phyloP scores from a whole-genome alignment of 352 stramenopile genomes.

The Thalassiosira livingstoniorum region DNA sequence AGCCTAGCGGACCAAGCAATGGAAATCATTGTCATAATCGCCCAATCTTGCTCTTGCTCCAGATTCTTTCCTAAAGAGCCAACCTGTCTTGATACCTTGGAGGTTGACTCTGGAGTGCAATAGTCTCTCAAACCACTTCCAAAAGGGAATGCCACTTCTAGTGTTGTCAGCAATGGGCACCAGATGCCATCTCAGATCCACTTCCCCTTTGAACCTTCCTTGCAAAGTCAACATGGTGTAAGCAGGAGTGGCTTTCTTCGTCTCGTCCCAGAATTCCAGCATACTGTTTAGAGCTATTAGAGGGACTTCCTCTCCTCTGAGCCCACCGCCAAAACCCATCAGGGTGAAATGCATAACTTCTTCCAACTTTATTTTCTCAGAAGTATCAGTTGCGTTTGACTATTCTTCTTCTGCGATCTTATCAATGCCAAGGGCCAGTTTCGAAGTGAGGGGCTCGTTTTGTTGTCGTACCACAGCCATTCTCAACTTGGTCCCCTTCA shows the following conservation, averaged over 20 bases:
- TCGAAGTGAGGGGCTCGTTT: background rate
- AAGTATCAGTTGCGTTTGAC: background rate
- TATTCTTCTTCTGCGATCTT: conserved; percentile 4
- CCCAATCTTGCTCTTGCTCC: too few species aligned
- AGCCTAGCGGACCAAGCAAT: too few species aligned
- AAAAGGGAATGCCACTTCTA: conserved; percentile 8
- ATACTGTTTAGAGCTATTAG: conserved; percentile 21
- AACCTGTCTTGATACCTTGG: conserved; percentile 2
- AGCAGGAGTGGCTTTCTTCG: background rate
- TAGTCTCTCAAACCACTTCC: conserved; percentile 17
- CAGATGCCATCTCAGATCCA: conserved; percentile 35
- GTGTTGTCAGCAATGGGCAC: conserved; percentile 27
- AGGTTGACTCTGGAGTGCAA: background rate
- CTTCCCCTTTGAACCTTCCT: conserved; percentile 43
- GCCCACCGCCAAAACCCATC: conserved; percentile 17
- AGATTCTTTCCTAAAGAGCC: too few species aligned
- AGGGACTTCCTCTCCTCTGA: conserved; percentile 36
- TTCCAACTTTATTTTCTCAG: conserved; percentile 15
- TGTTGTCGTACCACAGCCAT: background rate
- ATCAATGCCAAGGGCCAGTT: conserved; percentile 19
- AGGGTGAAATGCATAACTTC: conserved; percentile 22
- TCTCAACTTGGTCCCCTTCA: background rate
- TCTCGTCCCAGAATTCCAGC: conserved; percentile 31
- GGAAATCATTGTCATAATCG: too few species aligned
- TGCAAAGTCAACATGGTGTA: conserved; percentile 38